Percentiles rank a stretch among this genome's conserved stretches.
These are phyloP conservation scores for Murraya koenigii DNA, from an alignment of 345 rosid genomes.

Conservation along the genomic window DNA sequence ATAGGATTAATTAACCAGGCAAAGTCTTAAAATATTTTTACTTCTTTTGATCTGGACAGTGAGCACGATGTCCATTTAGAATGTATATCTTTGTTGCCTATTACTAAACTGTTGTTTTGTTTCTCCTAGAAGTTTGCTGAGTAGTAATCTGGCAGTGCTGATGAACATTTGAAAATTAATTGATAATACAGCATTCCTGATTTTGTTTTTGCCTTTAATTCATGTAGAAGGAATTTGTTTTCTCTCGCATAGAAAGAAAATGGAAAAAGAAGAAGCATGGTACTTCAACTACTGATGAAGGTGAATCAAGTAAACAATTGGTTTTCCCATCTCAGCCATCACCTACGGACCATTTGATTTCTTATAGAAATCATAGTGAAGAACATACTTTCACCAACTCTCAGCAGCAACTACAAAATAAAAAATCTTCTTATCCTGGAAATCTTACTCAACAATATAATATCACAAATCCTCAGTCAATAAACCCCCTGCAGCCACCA, in stretches of 20 bases:
- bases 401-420: neutral
- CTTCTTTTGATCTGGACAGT: neutral
- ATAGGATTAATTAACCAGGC: neutral
- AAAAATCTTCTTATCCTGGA: neutral
- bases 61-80: no score
- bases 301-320: neutral
- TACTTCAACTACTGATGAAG: neutral
- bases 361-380: neutral
- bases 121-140: neutral
- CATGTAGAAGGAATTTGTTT: constrained; percentile 8
- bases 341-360: neutral
- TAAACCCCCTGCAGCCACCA: neutral
- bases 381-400: neutral
- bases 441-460: neutral
- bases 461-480: neutral
- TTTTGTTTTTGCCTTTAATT: neutral
- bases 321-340: neutral
- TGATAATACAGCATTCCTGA: neutral
- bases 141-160: neutral
- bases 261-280: neutral
- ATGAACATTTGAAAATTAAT: neutral
- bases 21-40: neutral
- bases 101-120: neutral
- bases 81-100: no score
- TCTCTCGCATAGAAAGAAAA: neutral